A percentile compares a stretch with the other conserved stretches of the same genome.
These are phyloP conservation scores for Exophiala alcalophila DNA, from an alignment of 2,329 filamentous ascomycete species.

Conservation along the genomic window DNA sequence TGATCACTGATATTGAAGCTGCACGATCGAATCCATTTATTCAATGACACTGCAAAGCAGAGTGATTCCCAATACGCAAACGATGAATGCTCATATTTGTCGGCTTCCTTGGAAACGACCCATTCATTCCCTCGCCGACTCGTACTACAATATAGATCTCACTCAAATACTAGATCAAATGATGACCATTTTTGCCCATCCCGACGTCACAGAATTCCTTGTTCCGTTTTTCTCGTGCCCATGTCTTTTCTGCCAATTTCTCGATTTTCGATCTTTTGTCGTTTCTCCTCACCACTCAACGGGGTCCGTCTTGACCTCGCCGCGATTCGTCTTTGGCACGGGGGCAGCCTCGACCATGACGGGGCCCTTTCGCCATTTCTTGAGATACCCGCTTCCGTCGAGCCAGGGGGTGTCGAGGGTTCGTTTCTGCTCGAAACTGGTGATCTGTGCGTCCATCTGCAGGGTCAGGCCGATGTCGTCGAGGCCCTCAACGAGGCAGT, in stretches of 20 bases:
- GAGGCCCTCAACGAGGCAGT: constrained; percentile 88
- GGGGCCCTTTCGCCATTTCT: constrained; percentile 51
- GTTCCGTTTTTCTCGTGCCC: not conserved
- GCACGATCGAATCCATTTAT: too few species aligned
- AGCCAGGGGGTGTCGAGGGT: constrained; percentile 82
- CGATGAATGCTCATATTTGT: too few species aligned
- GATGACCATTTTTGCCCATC: too few species aligned
- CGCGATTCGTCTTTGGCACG: constrained; percentile 84
- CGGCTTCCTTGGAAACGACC: too few species aligned
- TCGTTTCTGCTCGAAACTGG: constrained; percentile 74
- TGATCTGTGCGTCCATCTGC: constrained; percentile 86
- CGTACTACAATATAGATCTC: too few species aligned
- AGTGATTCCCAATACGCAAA: too few species aligned
- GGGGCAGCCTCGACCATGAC: constrained; percentile 64
- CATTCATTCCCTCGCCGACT: too few species aligned
- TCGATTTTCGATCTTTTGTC: not conserved
- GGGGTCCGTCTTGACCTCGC: constrained; percentile 78
- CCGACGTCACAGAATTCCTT: not conserved
- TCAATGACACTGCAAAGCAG: too few species aligned
- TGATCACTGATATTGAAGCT: too few species aligned
- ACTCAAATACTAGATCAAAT: too few species aligned
- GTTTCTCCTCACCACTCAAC: constrained; percentile 70
- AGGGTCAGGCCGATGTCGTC: constrained; percentile 96
- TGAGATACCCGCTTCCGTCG: constrained; percentile 79
- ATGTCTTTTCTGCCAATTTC: too few species aligned